phyloP scores from a whole-genome alignment of 2,329 filamentous ascomycete species.

The Colletotrichum scovillei region DNA sequence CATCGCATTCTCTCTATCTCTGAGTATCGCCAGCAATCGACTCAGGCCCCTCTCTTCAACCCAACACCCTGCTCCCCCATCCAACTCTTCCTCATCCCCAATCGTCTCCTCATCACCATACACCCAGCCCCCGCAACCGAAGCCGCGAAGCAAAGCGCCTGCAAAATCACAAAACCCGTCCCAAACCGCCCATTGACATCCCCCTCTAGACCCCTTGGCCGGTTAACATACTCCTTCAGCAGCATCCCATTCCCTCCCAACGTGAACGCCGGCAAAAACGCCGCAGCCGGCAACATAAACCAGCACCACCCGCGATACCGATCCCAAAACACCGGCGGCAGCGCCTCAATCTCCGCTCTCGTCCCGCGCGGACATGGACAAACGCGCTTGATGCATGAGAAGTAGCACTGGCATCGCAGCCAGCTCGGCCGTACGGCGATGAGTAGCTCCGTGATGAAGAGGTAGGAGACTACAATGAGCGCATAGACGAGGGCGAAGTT shows the following conservation, averaged over 20 bases:
- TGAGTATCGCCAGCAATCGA: too few relatives aligned
- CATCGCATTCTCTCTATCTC: too few relatives aligned
- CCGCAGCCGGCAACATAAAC: neutral
- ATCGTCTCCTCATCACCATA: neutral
- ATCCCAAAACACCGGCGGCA: conserved; percentile 32
- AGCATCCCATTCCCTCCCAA: conserved; percentile 10
- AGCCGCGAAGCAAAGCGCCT: neutral
- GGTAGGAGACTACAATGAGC: neutral
- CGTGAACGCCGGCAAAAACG: neutral
- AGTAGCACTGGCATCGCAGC: conserved; percentile 33
- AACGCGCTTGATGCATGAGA: conserved; percentile 20
- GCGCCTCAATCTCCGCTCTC: conserved; percentile 30
- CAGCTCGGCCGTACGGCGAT: conserved; percentile 21
- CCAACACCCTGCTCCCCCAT: conserved; percentile 28
- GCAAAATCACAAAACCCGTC: neutral
- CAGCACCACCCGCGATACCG: conserved; percentile 31
- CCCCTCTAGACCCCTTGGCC: neutral
- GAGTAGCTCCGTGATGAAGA: conserved; percentile 10
- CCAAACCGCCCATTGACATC: conserved; percentile 16
- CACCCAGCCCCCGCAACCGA: conserved; percentile 7
- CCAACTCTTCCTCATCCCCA: conserved; percentile 13
- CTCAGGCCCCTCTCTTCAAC: neutral
- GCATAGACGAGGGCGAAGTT: neutral
- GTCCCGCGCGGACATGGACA: conserved; percentile 35
- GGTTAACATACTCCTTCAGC: conserved; percentile 4